phyloP scores from a whole-genome alignment of 345 rosid species.

The Citrus medica region DNA sequence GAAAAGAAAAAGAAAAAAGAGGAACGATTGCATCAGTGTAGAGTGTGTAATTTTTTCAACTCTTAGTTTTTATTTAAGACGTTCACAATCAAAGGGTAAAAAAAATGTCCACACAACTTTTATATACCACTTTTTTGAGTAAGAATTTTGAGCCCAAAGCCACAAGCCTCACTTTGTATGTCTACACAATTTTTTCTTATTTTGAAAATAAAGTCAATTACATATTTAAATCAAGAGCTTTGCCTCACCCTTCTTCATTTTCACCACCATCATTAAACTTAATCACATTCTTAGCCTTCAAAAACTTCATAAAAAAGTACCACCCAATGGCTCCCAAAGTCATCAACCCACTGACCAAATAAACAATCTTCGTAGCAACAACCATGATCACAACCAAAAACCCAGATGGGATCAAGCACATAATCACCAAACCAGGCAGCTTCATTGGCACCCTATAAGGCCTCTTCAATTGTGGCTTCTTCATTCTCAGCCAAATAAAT shows the following conservation, averaged over 20 bases:
- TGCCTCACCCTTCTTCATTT: neutral
- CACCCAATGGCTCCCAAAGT: conserved; percentile 43
- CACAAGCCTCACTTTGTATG: no score
- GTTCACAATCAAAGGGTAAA: no score
- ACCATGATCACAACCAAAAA: conserved; percentile 45
- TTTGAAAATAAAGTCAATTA: no score
- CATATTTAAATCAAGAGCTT: no score
- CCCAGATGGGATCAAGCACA: conserved; percentile 52
- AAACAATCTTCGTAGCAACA: conserved; percentile 38
- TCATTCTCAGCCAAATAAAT: conserved; percentile 48
- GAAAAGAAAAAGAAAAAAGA: no score
- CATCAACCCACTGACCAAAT: conserved; percentile 41
- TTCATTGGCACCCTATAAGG: conserved; percentile 42
- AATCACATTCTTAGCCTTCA: conserved; percentile 22
- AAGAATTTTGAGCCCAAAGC: no score
- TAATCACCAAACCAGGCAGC: conserved; percentile 34
- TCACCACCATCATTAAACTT: conserved; percentile 8
- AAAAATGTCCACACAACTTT: no score
- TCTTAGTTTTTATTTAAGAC: no score
- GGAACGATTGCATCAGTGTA: no score
- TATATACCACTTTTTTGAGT: no score
- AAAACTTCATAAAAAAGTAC: conserved; percentile 40
- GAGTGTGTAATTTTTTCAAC: no score
- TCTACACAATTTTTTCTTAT: no score
- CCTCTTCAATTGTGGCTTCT: conserved; percentile 32